Percentiles rank a stretch among this genome's conserved stretches.
phyloP scores from a whole-genome alignment of 225 moss, liverwort and hornwort species.

The Lunularia cruciata region DNA sequence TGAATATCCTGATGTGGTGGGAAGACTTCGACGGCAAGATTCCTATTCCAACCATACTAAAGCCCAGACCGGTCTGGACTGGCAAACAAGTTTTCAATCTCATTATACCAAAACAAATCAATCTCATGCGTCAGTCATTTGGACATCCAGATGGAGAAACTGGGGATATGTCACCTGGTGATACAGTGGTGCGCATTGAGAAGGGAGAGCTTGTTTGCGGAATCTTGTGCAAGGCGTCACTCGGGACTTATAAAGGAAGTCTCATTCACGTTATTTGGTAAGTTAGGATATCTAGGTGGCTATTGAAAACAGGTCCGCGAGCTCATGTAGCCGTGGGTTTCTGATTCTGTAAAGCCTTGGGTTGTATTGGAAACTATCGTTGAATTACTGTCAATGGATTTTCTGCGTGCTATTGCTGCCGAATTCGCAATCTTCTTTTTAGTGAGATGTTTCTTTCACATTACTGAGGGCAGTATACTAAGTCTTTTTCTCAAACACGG shows the following conservation, averaged over 20 bases:
- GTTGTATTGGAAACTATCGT: too few relatives aligned
- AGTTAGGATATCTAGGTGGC: too few relatives aligned
- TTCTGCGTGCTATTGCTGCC: too few relatives aligned
- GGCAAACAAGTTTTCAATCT: constrained; percentile 94
- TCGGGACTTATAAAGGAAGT: constrained; percentile 92
- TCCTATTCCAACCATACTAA: constrained; percentile 94
- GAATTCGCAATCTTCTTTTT: too few relatives aligned
- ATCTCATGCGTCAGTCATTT: constrained; percentile 91
- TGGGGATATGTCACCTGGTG: constrained; percentile 89
- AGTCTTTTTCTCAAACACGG: too few relatives aligned
- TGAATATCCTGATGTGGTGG: constrained; percentile 99
- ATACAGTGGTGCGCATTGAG: constrained; percentile 92
- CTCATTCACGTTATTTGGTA: constrained; percentile 99
- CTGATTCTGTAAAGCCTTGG: too few relatives aligned
- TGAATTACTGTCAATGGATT: too few relatives aligned
- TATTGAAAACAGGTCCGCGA: too few relatives aligned
- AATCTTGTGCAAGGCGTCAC: constrained; percentile 90
- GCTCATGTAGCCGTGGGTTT: too few relatives aligned
- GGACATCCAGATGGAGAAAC: constrained; percentile 88
- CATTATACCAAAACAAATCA: constrained; percentile 99
- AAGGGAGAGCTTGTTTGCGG: constrained; percentile 92
- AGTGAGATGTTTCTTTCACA: too few relatives aligned
- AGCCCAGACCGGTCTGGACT: constrained; percentile 95
- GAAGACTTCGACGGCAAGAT: constrained; percentile 99
- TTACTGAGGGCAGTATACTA: too few relatives aligned